Percentiles rank a stretch among this genome's conserved stretches.
phyloP scores from a whole-genome alignment of 2,329 filamentous ascomycete genomes.

The Colletotrichum navitas region DNA sequence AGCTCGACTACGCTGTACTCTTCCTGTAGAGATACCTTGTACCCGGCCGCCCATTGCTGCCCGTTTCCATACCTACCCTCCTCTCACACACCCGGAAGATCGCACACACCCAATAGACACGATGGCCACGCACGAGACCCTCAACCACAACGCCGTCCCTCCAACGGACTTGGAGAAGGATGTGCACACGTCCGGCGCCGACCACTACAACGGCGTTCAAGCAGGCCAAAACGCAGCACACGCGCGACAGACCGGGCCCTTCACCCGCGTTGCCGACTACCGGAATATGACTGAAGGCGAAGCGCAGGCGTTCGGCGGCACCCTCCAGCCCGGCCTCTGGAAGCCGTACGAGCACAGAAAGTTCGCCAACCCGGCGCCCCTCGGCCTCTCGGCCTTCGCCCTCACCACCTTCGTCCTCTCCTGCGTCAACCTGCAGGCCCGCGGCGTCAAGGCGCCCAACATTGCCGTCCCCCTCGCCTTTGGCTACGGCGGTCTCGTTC shows the following conservation, averaged over 20 bases:
- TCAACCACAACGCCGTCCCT: conserved; percentile 23
- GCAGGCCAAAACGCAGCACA: conserved; percentile 26
- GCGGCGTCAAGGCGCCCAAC: conserved; percentile 70
- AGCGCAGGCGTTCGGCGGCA: conserved; percentile 73
- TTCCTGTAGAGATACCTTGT: conserved; percentile 20
- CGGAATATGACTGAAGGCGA: conserved; percentile 39
- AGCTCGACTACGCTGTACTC: conserved; percentile 16
- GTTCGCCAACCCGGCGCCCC: conserved; percentile 83
- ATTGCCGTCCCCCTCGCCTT: conserved; percentile 78
- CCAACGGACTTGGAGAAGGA: conserved; percentile 40
- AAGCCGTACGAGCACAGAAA: conserved; percentile 75
- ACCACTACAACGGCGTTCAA: conserved; percentile 32
- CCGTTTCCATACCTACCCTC: neutral
- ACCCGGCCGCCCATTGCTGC: neutral
- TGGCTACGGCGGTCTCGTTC: conserved; percentile 82
- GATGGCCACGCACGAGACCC: conserved; percentile 39
- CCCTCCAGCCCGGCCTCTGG: conserved; percentile 78
- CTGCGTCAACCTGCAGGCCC: conserved; percentile 76
- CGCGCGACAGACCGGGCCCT: conserved; percentile 35
- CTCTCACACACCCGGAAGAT: conserved; percentile 28
- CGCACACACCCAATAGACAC: conserved; percentile 8
- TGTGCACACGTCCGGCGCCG: conserved; percentile 36
- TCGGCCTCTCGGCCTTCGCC: conserved; percentile 83
- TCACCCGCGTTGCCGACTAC: conserved; percentile 40
- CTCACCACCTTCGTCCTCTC: conserved; percentile 86